A percentile compares a stretch with the other conserved stretches of the same genome.
Conservation (phyloP, 1,284 basidiomycete genomes). For the Thelephora terrestris region DNA sequence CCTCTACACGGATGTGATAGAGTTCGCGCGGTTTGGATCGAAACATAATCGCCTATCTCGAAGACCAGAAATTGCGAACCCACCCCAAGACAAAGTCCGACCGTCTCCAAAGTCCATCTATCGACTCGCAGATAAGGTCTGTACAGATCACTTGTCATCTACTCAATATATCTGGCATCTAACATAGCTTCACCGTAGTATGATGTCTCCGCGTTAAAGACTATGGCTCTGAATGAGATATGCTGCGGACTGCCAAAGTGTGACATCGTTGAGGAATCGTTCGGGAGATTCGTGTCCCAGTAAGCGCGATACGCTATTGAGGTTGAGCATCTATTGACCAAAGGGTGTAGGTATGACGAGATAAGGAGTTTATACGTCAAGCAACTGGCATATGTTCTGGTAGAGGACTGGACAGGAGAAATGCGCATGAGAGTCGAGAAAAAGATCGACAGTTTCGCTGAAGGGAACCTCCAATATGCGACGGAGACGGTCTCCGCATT, state of each 20-base stretch:
- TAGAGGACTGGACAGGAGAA: neutral
- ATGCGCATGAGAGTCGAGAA: neutral
- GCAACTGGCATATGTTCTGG: neutral
- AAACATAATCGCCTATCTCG: neutral
- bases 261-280: constrained; percentile 14
- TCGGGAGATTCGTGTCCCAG: constrained; percentile 3
- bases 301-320: neutral
- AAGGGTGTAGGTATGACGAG: neutral
- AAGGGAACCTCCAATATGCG: neutral
- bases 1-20: constrained; percentile 12
- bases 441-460: neutral
- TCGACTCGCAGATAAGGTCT: constrained; percentile 12
- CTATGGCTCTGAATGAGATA: too few relatives aligned
- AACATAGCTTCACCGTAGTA: constrained; percentile 7
- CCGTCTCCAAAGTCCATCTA: constrained; percentile 19
- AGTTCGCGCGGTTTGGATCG: constrained; percentile 15
- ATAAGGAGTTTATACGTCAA: neutral
- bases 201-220: constrained; percentile 9
- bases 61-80: neutral
- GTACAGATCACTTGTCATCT: too few relatives aligned
- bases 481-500: neutral
- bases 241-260: constrained; percentile 6
- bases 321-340: neutral
- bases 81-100: constrained; percentile 4
- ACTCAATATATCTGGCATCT: neutral